Percentiles rank a stretch among this genome's conserved stretches.
Evolutionary conservation across 768 basidiomycete species (phyloP).

Genomic region (Suillus ampliporus): DNA sequence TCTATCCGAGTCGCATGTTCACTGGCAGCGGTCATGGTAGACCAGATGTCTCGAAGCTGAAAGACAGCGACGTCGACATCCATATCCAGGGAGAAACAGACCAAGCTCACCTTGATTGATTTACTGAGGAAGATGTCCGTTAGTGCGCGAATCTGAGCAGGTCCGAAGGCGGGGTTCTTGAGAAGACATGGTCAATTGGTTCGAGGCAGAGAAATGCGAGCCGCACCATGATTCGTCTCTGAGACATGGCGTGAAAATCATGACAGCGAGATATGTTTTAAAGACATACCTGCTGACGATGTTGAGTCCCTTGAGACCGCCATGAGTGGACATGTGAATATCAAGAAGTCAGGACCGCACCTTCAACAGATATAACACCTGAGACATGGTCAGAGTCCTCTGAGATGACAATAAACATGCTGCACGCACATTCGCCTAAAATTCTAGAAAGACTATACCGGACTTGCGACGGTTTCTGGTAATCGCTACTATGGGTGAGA

Average conservation of each 20-base stretch:
- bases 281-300: slow-evolving; percentile 44
- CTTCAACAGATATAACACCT: slow-evolving; percentile 57
- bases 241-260: neutral
- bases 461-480: slow-evolving; percentile 56
- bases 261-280: neutral
- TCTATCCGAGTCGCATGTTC: slow-evolving; percentile 32
- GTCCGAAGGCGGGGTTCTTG: slow-evolving; percentile 72
- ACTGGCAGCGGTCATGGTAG: slow-evolving; percentile 34
- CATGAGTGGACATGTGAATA: neutral
- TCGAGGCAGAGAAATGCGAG: too few species aligned
- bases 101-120: slow-evolving; percentile 47
- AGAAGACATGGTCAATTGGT: neutral
- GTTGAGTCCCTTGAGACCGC: slow-evolving; percentile 34
- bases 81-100: slow-evolving; percentile 12
- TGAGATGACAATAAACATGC: neutral
- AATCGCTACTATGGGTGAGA: slow-evolving; percentile 58
- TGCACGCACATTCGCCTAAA: slow-evolving; percentile 43
- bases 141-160: slow-evolving; percentile 59
- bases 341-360: slow-evolving; percentile 9
- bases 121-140: slow-evolving; percentile 64
- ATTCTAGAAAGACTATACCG: slow-evolving; percentile 46
- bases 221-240: slow-evolving; percentile 38
- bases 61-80: neutral
- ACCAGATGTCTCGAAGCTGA: slow-evolving; percentile 59
- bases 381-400: neutral